Base-by-base conservation (phyloP, 2,329 filamentous ascomycete species). In the Aspergillus thermomutatus region DNA sequence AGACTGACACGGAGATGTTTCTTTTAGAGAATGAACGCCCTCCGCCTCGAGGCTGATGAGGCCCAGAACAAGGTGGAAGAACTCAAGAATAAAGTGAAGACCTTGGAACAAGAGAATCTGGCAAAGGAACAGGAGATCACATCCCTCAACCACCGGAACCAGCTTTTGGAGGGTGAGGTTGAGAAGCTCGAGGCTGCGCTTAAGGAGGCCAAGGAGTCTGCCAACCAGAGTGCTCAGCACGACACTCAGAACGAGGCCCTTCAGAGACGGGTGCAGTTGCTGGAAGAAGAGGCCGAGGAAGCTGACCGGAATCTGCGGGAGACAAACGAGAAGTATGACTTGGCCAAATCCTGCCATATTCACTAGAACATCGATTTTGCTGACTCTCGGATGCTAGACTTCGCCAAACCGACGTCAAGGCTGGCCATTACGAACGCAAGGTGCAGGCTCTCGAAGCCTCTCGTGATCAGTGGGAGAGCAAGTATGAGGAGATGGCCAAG, bases 351-450 rank as follows among this genome's bases (percentile, higher is more conserved):
- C 21, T 31, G 31, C 31, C 56, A 58, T 47, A 47, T 46, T 52
- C 23, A 28, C 25, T 17, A 17, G 10, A 10, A 31, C 50, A 52
- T 40, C 26, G 26, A 50, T 50, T 63, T 63, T 28, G 63, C 61
- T 62, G 52, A 63, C 61, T 40, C 54, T 51, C n/a, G 47, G 56
- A 58, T 50, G 56, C 64, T 68, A 99, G 94, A 82, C 91, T 97
- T 74, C 92, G 94, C 77, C 92, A 96, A 82, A 97, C 94, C 80
- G 94, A 99, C 77, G 92, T 97, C 81, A 97, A 97, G 85, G 92
- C 93, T 72, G 94, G 93, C 71, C 93, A 99, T 83, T 97, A 93
- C 80, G 94, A 99, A 83, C 94, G 94, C 80, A 97, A 97, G 84
- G 94, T 97, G 68, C 91, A 97, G 79, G 93, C 94, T 70, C 87